Evolutionary conservation across 2,329 filamentous ascomycete genomes (phyloP), one percentile per base, ranked within the genome.

Genomic region (Niveomyces coronatus): DNA sequence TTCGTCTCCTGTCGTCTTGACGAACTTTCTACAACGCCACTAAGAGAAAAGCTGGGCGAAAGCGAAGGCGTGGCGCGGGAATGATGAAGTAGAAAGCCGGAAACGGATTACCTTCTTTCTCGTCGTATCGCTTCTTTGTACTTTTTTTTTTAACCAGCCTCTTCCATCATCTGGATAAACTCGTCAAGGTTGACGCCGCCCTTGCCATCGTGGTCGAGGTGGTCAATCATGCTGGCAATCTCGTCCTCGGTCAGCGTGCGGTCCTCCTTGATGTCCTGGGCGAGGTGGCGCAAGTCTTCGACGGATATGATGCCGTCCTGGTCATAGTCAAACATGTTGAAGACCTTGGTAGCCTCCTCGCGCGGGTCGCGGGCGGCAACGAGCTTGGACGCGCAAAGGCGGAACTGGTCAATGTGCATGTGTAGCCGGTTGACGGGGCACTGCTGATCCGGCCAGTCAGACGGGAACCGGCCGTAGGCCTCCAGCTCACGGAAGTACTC

Each of bases 171-270:
- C 51, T 76, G 73, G 37, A 79, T 71, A 53, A 83, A 83, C 57
- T 83, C 79, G 41, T 82, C 78, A 47, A 75, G 67, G 46, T 74
- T 76, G 7, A 83, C 78, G 39, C 74, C 87, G 9, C 88, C 88
- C 50, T 94, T 93, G 1, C 86, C 89, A 54, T 94, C 85, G 47
- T 95, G 71, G 64, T 98, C 91, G 65, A 96, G 93, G 61, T 96
- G 89, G 54, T 95, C 87, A 64, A 98, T 91, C 91, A 98, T 98
- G 47, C 87, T 87, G 49, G 77, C 71, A 44, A 98, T 70, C 59
- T 98, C 91, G 52, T 93, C 84, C 54, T 98, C 89, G 49, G 91
- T 85, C 49, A 98, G 70, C 10, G 85, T 86, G 30, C 62, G 58
- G 40, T 64, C 62, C 60, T 96, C 89, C 7, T 91, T 91, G 46